phyloP scores from a whole-genome alignment of 192 early-diverging fungal genomes.

The Entomortierella chlamydospora region DNA sequence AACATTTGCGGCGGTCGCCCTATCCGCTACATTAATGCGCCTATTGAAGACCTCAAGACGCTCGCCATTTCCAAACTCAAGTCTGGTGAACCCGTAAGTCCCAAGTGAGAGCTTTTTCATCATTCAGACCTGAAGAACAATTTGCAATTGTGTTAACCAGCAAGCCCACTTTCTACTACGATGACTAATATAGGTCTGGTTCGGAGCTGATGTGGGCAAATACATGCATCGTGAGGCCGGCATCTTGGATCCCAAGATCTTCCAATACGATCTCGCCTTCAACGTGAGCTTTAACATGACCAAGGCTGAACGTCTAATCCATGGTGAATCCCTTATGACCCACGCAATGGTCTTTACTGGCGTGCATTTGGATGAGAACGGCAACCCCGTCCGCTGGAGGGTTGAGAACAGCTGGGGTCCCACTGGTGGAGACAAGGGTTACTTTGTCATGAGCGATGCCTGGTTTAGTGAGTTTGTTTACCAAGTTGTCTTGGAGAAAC shows the following conservation, averaged over 20 bases:
- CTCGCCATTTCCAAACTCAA: slow-evolving; percentile 69
- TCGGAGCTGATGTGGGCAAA: slow-evolving; percentile 82
- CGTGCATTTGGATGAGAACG: slow-evolving; percentile 74
- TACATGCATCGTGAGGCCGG: slow-evolving; percentile 64
- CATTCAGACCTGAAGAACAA: too few species aligned
- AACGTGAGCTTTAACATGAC: slow-evolving; percentile 66
- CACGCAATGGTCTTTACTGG: slow-evolving; percentile 87
- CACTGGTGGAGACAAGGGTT: slow-evolving; percentile 76
- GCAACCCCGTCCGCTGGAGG: slow-evolving; percentile 76
- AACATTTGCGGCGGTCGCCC: slow-evolving; percentile 76
- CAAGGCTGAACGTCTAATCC: slow-evolving; percentile 77
- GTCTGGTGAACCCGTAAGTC: slow-evolving; percentile 65
- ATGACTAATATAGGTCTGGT: slow-evolving; percentile 78
- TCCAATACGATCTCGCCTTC: slow-evolving; percentile 76
- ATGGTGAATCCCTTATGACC: slow-evolving; percentile 81
- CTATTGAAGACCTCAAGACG: slow-evolving; percentile 65
- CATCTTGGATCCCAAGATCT: slow-evolving; percentile 70
- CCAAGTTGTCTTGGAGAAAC: slow-evolving; percentile 82
- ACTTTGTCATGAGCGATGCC: slow-evolving; percentile 79
- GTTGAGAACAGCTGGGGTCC: slow-evolving; percentile 82
- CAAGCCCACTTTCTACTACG: too few species aligned
- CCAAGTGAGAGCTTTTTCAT: too few species aligned
- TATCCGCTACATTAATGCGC: slow-evolving; percentile 77
- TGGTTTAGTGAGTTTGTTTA: slow-evolving; percentile 87
- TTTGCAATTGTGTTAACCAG: too few species aligned